Conservation (phyloP, 306 rosid genomes). For the Vachellia collinsii region DNA sequence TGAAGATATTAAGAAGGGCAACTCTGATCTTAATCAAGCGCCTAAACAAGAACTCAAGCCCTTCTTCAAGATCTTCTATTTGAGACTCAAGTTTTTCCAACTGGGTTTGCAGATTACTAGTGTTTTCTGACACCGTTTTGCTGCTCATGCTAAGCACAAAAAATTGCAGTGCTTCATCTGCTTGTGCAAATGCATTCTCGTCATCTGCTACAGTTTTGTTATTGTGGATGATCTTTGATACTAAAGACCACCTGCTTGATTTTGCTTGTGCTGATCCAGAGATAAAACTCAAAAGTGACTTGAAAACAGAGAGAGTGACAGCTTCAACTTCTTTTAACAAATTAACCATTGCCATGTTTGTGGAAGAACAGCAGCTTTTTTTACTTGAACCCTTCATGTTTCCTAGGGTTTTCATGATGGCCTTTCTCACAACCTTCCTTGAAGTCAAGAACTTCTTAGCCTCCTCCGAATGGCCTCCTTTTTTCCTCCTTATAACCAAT, state of each 20-base stretch:
- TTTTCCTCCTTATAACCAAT: constrained; percentile 34
- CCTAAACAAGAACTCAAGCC: not conserved
- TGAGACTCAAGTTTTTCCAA: constrained; percentile 3
- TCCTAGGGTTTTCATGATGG: constrained; percentile 32
- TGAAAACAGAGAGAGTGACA: constrained; percentile 19
- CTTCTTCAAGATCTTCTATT: constrained; percentile 1
- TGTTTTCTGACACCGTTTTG: not conserved
- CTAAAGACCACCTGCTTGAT: not conserved
- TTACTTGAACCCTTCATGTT: constrained; percentile 28
- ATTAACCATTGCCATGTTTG: constrained; percentile 7
- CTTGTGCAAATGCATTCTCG: not conserved
- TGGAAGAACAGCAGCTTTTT: not conserved
- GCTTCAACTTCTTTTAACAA: constrained; percentile 35
- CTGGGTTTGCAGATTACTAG: not conserved
- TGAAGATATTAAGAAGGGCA: not conserved
- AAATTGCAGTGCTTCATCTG: not conserved
- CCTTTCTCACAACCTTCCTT: constrained; percentile 35
- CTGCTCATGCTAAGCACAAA: not conserved
- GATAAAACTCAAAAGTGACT: constrained; percentile 31
- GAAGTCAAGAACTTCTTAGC: constrained; percentile 37
- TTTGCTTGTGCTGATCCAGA: constrained; percentile 20
- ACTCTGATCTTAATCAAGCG: constrained; percentile 5
- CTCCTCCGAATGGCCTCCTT: constrained; percentile 21
- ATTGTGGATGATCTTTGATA: not conserved
- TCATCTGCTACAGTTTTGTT: not conserved